Evolutionary conservation across 164 flowering plant genomes (phyloP), one percentile per base, ranked within the genome.

Genomic region (Amborella trichopoda): DNA sequence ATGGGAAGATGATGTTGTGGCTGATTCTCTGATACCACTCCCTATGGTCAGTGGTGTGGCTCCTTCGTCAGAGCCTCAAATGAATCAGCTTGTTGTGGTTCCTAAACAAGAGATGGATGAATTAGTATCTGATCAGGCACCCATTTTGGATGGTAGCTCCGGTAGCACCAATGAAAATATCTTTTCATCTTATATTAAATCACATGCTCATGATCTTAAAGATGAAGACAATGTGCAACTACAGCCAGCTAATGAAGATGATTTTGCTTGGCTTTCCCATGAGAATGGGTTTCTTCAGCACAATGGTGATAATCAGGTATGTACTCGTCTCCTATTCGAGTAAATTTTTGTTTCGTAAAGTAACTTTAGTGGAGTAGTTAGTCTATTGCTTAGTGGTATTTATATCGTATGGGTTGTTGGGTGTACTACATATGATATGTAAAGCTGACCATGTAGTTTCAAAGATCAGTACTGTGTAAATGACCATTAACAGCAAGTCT

Each of bases 1-100:
- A 19, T 76, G 81, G 81, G 68, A 56, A 23, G 59, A 44, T 8
- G 64, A 65, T 36, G 53, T 16, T 38, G 41, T 16, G 16, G 41
- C 16, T 38, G 41, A 38, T 6, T 16, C 41, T 22, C 8, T 16
- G 41, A 38, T 38, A 22, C 41, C 41, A 16, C 16, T 3, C 41
- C 2, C 18, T 16, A 2, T 38, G 11, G 8, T 38, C 9, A 38
- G 20, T 9, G 21, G 20, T 3, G 41, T 3, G 3, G 41, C 9
- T 8, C 8, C 18, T 38, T 38, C 41, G 16, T 22, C 41, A 2
- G 41, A 38, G 41, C 14, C 41, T 9, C 21, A 19, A 22, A n/a
- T 38, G 11, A 22, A 38, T 38, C n/a, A 10, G 2, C 17, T 22
- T 9, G 16, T 6, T 10, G 11, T 65, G 51, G 50, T 63, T 30